Conservation (phyloP, 1,284 basidiomycete species). For the Tremellales sp. region DNA sequence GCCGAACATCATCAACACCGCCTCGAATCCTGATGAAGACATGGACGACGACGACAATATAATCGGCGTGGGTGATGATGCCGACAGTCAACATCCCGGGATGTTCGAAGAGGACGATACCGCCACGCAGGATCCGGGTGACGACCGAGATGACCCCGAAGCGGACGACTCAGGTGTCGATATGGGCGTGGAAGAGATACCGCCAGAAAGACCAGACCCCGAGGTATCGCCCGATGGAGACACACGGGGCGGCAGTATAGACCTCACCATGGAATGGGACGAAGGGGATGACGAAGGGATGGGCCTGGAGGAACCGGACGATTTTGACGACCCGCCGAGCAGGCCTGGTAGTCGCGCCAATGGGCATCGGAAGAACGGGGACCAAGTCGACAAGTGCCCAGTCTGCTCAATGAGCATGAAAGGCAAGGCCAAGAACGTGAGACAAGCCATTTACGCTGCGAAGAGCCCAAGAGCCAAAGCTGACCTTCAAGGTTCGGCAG, state of each 20-base stretch:
- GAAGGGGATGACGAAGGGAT: conserved; percentile 46
- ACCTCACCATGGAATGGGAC: conserved; percentile 32
- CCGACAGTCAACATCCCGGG: conserved; percentile 9
- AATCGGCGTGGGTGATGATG: conserved; percentile 33
- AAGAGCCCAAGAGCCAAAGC: not conserved
- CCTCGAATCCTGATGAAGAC: conserved; percentile 1
- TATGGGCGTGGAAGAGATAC: conserved; percentile 14
- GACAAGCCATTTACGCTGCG: conserved; percentile 5
- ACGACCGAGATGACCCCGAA: conserved; percentile 16
- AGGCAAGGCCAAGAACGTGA: conserved; percentile 26
- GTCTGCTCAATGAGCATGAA: conserved; percentile 30
- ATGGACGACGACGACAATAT: conserved; percentile 55
- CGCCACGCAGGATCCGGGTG: conserved; percentile 17
- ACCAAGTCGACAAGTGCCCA: conserved; percentile 29
- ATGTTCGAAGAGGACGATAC: conserved; percentile 10
- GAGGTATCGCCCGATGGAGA: not conserved
- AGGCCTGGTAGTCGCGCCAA: conserved; percentile 4
- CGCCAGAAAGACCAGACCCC: not conserved
- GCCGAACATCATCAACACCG: conserved; percentile 35
- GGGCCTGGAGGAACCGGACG: conserved; percentile 45
- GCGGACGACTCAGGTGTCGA: not conserved
- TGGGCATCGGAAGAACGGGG: conserved; percentile 4
- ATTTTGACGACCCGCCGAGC: conserved; percentile 23
- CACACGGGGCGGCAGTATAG: conserved; percentile 2
- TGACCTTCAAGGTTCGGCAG: conserved; percentile 27